Conservation (phyloP, 2,329 filamentous ascomycete genomes). For the Diaporthe australafricana region DNA sequence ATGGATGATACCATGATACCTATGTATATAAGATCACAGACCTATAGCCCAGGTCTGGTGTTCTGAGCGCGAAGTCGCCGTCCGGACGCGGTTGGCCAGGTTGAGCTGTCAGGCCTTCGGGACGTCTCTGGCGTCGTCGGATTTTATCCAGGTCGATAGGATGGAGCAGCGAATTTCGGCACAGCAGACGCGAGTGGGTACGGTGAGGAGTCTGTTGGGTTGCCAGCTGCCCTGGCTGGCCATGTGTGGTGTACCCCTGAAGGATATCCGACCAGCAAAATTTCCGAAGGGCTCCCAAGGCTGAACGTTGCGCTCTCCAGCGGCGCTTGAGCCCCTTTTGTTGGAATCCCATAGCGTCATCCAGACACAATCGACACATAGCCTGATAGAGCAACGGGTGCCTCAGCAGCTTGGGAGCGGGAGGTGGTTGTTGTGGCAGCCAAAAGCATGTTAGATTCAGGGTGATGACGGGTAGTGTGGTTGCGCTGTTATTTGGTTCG, state of each 20-base stretch:
- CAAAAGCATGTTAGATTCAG: neutral
- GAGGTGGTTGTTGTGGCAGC: neutral
- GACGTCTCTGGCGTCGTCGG: conserved; percentile 6
- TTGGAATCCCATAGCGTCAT: conserved; percentile 19
- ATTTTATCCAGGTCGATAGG: conserved; percentile 22
- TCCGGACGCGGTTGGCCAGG: neutral
- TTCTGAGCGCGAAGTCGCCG: neutral
- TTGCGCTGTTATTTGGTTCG: neutral
- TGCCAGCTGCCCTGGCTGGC: neutral
- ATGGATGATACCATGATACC: neutral
- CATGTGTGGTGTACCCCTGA: conserved; percentile 24
- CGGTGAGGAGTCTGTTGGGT: conserved; percentile 25
- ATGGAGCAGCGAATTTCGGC: conserved; percentile 36
- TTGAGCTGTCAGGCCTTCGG: neutral
- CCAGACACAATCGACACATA: neutral
- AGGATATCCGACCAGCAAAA: conserved; percentile 29
- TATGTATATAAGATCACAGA: neutral
- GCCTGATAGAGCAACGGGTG: neutral
- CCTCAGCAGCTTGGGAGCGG: conserved; percentile 1
- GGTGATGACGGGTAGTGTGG: neutral
- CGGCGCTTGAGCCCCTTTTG: conserved; percentile 30
- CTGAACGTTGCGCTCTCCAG: conserved; percentile 34
- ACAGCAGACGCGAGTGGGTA: conserved; percentile 30
- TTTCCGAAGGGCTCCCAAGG: conserved; percentile 31
- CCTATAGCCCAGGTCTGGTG: conserved; percentile 8